Evolutionary conservation across 345 rosid genomes (phyloP).

Genomic region (Acer negundo): DNA sequence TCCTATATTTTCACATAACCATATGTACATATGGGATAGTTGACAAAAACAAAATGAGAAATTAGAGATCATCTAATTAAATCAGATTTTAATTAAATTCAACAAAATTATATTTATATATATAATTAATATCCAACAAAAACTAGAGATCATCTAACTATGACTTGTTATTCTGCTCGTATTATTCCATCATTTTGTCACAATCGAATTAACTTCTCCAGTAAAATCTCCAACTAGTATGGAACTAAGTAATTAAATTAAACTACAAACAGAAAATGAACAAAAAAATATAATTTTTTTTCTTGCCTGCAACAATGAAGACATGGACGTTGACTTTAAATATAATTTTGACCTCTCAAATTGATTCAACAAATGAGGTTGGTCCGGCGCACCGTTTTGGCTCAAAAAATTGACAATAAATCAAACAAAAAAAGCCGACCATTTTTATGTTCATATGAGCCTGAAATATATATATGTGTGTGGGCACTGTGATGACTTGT

Average conservation of each 20-base stretch:
- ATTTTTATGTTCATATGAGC: slow-evolving; percentile 17
- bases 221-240: slow-evolving; percentile 15
- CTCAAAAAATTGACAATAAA: slow-evolving; percentile 16
- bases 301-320: slow-evolving; percentile 19
- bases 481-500: too few species aligned
- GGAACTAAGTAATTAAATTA: slow-evolving; percentile 13
- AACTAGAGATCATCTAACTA: background rate
- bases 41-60: too few species aligned
- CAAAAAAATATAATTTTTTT: slow-evolving; percentile 16
- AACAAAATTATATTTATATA: too few species aligned
- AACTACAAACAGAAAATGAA: slow-evolving; percentile 1
- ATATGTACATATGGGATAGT: too few species aligned
- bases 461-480: background rate
- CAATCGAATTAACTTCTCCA: background rate
- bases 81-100: too few species aligned
- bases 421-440: slow-evolving; percentile 56
- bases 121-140: background rate
- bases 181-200: slow-evolving; percentile 31
- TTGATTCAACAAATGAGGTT: slow-evolving; percentile 12
- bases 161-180: background rate
- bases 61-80: too few species aligned
- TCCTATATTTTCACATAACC: too few species aligned
- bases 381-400: slow-evolving; percentile 14
- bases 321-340: slow-evolving; percentile 1
- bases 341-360: slow-evolving; percentile 6